Evolutionary conservation across 805 yeast species (phyloP), one percentile per base, ranked within the genome.

Genomic region (baker's yeast (Saccharomyces cerevisiae)): DNA sequence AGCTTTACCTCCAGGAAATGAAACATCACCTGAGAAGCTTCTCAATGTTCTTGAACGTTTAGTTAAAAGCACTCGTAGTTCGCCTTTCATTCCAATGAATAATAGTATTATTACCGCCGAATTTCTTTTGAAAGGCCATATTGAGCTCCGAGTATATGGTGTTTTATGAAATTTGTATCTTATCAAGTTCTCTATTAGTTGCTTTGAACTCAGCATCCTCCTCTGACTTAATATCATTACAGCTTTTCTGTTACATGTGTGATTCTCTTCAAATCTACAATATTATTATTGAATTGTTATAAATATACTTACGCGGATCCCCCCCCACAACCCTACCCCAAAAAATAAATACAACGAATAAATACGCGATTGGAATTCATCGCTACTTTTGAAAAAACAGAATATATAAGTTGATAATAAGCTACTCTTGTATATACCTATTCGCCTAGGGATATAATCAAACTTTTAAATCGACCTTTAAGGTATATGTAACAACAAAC

Each of bases 1-100:
- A 4, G 96, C 90, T 64, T 85, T 88, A 8, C 97, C 98, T 2
- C 98, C 98, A 3, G 98, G 98, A 8, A 91, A 74, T 1, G 97
- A 89, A 5, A 87, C 87, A 67, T 91, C 96, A 4, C 97, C 97
- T 0, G 94, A 86, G 71, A 90, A 91, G 52, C 80, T 80, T 50
- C 82, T 75, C 61, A 92, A 74, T 41, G 77, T 74, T 49, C 85
- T 75, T 2, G 95, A 83, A 57, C 98, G 71, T 61, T 86, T 83
- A 1, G 97, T 91, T 51, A 91, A 70, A 3, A 91, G 74, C 31
- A 89, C 95, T 47, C 92, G 70, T 21, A 90, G 70, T 59, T 89
- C 95, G 2, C 92, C 92, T 47, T 74, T 69, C n/a, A 73, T 73
- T 4, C 95, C 95, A 8, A 83, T 65, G 60, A 87, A 90, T 26